These are phyloP conservation scores for Yamadazyma tumulicola DNA, from an alignment of 805 yeast genomes.

Conservation along the genomic window DNA sequence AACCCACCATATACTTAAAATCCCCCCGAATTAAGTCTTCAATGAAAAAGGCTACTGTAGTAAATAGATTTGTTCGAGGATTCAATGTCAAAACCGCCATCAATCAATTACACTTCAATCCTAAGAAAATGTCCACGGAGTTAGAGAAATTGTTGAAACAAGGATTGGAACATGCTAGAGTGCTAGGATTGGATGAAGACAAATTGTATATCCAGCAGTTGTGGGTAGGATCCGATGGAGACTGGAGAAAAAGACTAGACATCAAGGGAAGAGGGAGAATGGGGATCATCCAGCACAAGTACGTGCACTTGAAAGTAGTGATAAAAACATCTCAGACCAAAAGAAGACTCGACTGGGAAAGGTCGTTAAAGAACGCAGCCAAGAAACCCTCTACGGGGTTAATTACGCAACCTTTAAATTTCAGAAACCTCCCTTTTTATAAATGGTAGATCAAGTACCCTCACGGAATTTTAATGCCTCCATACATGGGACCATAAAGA, in stretches of 20 bases:
- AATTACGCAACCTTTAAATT: conserved; percentile 42
- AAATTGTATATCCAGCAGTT: conserved; percentile 70
- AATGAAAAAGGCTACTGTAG: conserved; percentile 79
- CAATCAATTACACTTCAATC: conserved; percentile 86
- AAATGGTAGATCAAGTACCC: conserved; percentile 31
- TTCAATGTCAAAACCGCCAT: conserved; percentile 74
- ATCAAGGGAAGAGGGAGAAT: conserved; percentile 87
- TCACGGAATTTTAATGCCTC: no score
- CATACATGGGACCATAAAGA: no score
- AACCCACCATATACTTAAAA: conserved; percentile 81
- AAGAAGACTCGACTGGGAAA: conserved; percentile 58
- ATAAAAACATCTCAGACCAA: conserved; percentile 66
- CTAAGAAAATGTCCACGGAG: conserved; percentile 75
- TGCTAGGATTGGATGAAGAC: conserved; percentile 55
- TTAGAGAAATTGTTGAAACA: conserved; percentile 69
- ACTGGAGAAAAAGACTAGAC: conserved; percentile 66
- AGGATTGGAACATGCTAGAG: conserved; percentile 67
- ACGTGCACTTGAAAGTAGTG: conserved; percentile 76
- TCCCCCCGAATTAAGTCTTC: conserved; percentile 84
- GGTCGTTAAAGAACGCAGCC: conserved; percentile 41
- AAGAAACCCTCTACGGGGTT: conserved; percentile 53
- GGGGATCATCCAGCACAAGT: conserved; percentile 74
- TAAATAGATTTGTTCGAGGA: conserved; percentile 72
- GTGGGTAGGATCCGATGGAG: conserved; percentile 92
- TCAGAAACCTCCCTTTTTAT: conserved; percentile 38